A percentile compares a stretch with the other conserved stretches of the same genome.
These are phyloP conservation scores for Acer saccharum DNA, from an alignment of 345 rosid genomes.

Conservation along the genomic window DNA sequence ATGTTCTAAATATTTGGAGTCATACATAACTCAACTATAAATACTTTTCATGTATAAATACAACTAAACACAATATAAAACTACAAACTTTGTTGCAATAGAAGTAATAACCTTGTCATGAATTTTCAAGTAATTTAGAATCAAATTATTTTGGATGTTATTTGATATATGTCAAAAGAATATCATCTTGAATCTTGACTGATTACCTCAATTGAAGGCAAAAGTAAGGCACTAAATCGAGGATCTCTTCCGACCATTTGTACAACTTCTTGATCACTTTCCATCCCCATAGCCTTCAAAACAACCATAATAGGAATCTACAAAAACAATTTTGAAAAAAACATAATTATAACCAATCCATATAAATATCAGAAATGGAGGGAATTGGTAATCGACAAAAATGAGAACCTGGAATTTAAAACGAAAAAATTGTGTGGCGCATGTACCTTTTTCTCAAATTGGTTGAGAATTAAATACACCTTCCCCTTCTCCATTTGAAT, in stretches of 20 bases:
- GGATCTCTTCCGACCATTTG: conserved; percentile 98
- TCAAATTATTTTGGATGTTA: conserved; percentile 2
- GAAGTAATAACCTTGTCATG: not conserved
- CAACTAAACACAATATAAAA: conserved; percentile 1
- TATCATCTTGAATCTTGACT: not conserved
- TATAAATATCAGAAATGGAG: not conserved
- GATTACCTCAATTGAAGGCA: conserved; percentile 87
- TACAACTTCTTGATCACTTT: conserved; percentile 93
- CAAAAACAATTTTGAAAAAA: not conserved
- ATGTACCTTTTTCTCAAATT: conserved; percentile 61
- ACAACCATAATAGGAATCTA: conserved; percentile 88
- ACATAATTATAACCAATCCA: not conserved
- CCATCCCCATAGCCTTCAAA: conserved; percentile 97
- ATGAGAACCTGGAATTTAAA: not conserved
- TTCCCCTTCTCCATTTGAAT: conserved; percentile 88
- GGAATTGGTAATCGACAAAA: not conserved
- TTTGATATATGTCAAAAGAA: not conserved
- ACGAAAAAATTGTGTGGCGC: not conserved
- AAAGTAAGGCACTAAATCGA: conserved; percentile 69
- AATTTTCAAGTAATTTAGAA: not conserved
- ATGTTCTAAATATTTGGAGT: not conserved
- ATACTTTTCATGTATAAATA: not conserved
- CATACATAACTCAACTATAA: not conserved
- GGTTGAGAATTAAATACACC: conserved; percentile 81
- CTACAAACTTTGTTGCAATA: not conserved